A percentile compares a stretch with the other conserved stretches of the same genome.
phyloP scores from a whole-genome alignment of 2,329 filamentous ascomycete genomes.

The Beauveria scarabaeidicola region DNA sequence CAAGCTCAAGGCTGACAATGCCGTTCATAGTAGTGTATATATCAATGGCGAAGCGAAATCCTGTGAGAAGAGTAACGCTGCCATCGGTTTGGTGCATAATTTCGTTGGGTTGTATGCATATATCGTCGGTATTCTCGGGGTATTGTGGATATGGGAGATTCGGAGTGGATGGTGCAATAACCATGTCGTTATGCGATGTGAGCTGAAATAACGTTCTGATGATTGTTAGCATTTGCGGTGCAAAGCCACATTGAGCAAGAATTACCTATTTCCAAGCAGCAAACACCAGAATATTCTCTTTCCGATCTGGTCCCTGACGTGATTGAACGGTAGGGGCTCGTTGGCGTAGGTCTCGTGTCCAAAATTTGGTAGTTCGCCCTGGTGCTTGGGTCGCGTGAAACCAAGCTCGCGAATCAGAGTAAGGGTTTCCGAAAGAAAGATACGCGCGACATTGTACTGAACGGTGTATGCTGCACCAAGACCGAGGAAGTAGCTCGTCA shows the following conservation, averaged over 20 bases:
- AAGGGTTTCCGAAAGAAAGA: conserved; percentile 66
- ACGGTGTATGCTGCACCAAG: conserved; percentile 59
- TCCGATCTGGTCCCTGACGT: conserved; percentile 63
- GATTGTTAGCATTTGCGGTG: background rate
- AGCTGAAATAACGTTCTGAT: conserved; percentile 67
- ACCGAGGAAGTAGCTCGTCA: conserved; percentile 68
- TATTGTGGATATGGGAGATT: conserved; percentile 70
- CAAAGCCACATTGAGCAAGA: background rate
- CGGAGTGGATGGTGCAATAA: conserved; percentile 68
- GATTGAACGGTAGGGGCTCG: conserved; percentile 48
- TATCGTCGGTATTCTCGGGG: conserved; percentile 76
- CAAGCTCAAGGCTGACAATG: conserved; percentile 70
- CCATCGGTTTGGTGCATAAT: conserved; percentile 62
- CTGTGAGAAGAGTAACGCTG: conserved; percentile 61
- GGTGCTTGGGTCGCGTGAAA: conserved; percentile 48
- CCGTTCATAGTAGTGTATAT: conserved; percentile 76
- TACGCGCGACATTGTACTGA: conserved; percentile 56
- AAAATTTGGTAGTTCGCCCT: conserved; percentile 30
- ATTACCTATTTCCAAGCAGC: conserved; percentile 61
- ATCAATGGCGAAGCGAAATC: conserved; percentile 71
- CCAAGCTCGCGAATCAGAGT: conserved; percentile 60
- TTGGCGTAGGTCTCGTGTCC: conserved; percentile 30
- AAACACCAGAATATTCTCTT: conserved; percentile 80
- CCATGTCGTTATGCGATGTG: conserved; percentile 59
- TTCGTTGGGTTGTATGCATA: conserved; percentile 64